Percentiles rank a stretch among this genome's conserved stretches.
Evolutionary conservation across 129 eudicot genomes (phyloP).

Genomic region (Flaveria robusta): DNA sequence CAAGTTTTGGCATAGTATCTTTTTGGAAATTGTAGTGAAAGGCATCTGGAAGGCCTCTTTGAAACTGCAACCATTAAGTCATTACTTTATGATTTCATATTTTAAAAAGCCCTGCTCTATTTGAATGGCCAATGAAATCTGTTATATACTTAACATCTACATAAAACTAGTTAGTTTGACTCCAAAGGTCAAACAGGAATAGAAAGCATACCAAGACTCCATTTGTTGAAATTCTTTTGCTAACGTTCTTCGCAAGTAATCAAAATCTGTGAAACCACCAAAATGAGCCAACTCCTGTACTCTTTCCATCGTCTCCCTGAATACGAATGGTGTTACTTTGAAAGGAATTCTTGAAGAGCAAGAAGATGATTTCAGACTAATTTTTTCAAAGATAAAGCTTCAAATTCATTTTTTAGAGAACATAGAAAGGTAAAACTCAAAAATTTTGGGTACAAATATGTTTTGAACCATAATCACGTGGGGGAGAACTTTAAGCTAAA

Average conservation of each 20-base stretch:
- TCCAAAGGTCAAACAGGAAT: slow-evolving; percentile 18
- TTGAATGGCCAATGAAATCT: slow-evolving; percentile 7
- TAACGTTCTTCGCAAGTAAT: slow-evolving; percentile 70
- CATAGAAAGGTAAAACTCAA: background rate
- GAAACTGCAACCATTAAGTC: slow-evolving; percentile 53
- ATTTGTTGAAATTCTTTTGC: slow-evolving; percentile 79
- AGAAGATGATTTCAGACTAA: background rate
- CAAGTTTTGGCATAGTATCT: slow-evolving; percentile 58
- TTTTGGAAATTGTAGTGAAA: slow-evolving; percentile 65
- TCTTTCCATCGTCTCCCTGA: slow-evolving; percentile 74
- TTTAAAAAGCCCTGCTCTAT: background rate
- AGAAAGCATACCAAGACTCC: slow-evolving; percentile 75
- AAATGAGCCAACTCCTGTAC: slow-evolving; percentile 65
- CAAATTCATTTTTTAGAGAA: background rate
- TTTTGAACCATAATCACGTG: slow-evolving; percentile 10
- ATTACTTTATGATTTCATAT: slow-evolving; percentile 14
- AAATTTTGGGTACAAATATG: slow-evolving; percentile 6
- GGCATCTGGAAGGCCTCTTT: slow-evolving; percentile 93
- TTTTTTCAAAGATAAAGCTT: background rate
- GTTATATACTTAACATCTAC: slow-evolving; percentile 2
- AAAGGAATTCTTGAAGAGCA: background rate
- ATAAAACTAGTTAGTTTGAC: slow-evolving; percentile 10
- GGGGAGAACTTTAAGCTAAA: slow-evolving; percentile 4
- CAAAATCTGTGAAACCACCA: slow-evolving; percentile 84
- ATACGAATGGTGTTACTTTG: background rate